Percentiles rank a stretch among this genome's conserved stretches.
phyloP scores from a whole-genome alignment of 208 protist genomes.

The Endotrypanum monterogeii region DNA sequence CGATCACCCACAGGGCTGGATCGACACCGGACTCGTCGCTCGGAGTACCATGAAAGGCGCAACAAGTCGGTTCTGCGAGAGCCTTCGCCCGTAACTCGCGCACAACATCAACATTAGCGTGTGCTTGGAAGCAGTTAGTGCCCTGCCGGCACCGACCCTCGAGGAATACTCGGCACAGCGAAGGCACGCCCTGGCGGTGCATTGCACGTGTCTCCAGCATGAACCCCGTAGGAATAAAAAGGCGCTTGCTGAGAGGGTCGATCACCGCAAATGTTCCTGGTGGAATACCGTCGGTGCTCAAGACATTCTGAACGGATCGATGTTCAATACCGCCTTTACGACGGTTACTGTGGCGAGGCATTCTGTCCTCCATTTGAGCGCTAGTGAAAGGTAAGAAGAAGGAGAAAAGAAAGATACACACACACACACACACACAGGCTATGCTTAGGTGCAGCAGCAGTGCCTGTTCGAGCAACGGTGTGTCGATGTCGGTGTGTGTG shows the following conservation, averaged over 20 bases:
- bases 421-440: not conserved
- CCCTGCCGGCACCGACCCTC: slow-evolving; percentile 81
- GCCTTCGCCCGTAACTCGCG: slow-evolving; percentile 52
- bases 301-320: slow-evolving; percentile 43
- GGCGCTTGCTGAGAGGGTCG: slow-evolving; percentile 74
- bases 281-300: slow-evolving; percentile 56
- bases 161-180: slow-evolving; percentile 79
- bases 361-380: slow-evolving; percentile 4
- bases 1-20: slow-evolving; percentile 14
- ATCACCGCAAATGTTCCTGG: slow-evolving; percentile 75
- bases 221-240: slow-evolving; percentile 61
- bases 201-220: slow-evolving; percentile 80
- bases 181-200: slow-evolving; percentile 76
- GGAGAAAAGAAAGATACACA: not conserved
- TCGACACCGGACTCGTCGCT: slow-evolving; percentile 34
- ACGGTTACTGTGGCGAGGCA: slow-evolving; percentile 38
- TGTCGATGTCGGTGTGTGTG: not conserved
- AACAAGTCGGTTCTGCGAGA: slow-evolving; percentile 76
- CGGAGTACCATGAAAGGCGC: slow-evolving; percentile 51
- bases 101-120: slow-evolving; percentile 60
- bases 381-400: not conserved
- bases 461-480: not conserved
- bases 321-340: slow-evolving; percentile 22
- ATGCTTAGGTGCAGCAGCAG: slow-evolving; percentile 2
- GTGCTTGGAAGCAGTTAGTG: slow-evolving; percentile 73